Base-by-base conservation (phyloP, 768 basidiomycete species). In the Suillus subalutaceus region DNA sequence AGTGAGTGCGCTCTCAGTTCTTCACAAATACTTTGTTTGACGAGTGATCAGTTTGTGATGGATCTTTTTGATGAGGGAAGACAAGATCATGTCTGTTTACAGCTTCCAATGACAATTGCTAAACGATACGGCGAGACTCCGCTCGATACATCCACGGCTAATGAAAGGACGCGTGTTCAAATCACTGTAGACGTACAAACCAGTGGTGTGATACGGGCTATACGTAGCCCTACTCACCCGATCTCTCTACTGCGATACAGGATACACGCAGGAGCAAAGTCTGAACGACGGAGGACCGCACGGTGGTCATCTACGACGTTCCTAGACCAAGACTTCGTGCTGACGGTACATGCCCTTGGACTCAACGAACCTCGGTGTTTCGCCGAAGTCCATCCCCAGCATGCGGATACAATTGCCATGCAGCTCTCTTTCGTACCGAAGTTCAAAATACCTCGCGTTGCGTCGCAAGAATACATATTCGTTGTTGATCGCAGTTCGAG, bases 401-500 rank as follows among this genome's bases (percentile, higher is more conserved):
- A 66, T 48, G 43, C 72, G 61, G 57, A 69, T 63, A 81, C 83
- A 1, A 70, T 86, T 1, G 86, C 86, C 0, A 74, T 88, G 76
- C 86, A 84, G 52, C 71, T 88, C 44, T 84, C 82, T 0, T 72
- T 89, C 32, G 80, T 89, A 7, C 87, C 88, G 1, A 83, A 81
- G 56, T 83, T 85, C 65, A 70, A 77, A 20, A 69, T 86, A 3
- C 80, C 81, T 1, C 78, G 79, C 1, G 70, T 86, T 1, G 66
- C 65, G 7, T 70, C 76, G 0, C 87, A 87, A 63, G 88, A 90
- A 64, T 90, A 84, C 63, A 75, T 90, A 0, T 90, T 90, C 67
- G 63, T 90, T 12, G 75, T 90, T 15, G 88, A 90, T 67, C 77
- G 86, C 59, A 86, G 83, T n/a, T 83, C 83, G 0, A 87, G 85